Evolutionary conservation across 108 stramenopile species (phyloP).

Genomic region (Seminavis robusta): DNA sequence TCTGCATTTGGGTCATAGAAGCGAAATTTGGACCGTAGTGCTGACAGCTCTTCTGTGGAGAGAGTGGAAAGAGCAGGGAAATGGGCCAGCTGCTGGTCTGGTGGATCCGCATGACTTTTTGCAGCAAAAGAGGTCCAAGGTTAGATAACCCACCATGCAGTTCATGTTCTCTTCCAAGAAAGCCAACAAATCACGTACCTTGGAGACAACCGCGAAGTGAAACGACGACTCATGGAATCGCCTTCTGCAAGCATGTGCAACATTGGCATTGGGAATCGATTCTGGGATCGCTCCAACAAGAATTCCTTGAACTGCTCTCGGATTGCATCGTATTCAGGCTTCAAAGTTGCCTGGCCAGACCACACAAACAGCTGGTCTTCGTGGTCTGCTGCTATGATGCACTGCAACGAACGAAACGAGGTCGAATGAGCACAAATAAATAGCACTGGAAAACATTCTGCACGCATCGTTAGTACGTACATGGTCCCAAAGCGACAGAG

Average conservation of each 20-base stretch:
- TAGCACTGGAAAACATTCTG: not conserved
- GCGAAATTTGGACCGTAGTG: conserved; percentile 36
- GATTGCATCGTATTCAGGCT: conserved; percentile 25
- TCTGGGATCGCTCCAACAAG: conserved; percentile 17
- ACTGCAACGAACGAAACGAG: conserved; percentile 11
- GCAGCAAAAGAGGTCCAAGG: too few species aligned
- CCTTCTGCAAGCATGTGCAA: conserved; percentile 39
- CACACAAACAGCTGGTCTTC: conserved; percentile 46
- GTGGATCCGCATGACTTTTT: conserved; percentile 43
- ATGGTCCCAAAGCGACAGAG: conserved; percentile 48
- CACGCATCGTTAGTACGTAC: conserved; percentile 15
- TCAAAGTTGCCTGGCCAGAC: conserved; percentile 25
- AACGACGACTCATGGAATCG: conserved; percentile 65
- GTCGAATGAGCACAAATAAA: conserved; percentile 5
- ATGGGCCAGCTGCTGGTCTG: conserved; percentile 43
- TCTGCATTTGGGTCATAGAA: conserved; percentile 51
- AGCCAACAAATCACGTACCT: too few species aligned
- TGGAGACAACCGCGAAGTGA: conserved; percentile 51
- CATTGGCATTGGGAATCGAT: conserved; percentile 53
- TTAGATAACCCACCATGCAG: too few species aligned
- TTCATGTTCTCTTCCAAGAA: conserved; percentile 7
- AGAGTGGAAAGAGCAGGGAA: conserved; percentile 48
- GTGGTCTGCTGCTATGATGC: conserved; percentile 50
- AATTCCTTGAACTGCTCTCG: conserved; percentile 28
- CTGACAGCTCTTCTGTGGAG: conserved; percentile 24